Evolutionary conservation across 805 yeast genomes (phyloP), one percentile per base, ranked within the genome.

Genomic region (Schizosaccharomyces japonicus): DNA sequence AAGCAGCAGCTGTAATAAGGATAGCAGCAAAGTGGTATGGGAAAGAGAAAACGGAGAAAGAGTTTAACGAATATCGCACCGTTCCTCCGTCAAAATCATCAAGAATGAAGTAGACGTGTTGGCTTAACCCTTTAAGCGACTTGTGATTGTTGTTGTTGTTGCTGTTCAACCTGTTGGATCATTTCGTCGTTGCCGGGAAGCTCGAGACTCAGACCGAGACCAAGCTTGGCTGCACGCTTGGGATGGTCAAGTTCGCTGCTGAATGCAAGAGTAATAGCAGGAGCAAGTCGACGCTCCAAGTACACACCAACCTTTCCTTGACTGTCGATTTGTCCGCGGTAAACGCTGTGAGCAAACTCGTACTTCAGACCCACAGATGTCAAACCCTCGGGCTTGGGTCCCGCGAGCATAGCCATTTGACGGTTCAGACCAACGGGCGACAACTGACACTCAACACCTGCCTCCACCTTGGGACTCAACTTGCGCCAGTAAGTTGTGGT

Each of bases 351-450:
- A 69, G 95, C 83, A 73, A 83, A 90, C 69, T 90, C 96, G 66
- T 87, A 87, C 68, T 87, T 90, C 58, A 94, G 94, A 66, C 95
- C 98, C 50, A 87, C 62, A 51, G 95, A 80, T 56, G 98, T 85
- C 58, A 73, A 72, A 60, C 94, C 96, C 60, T 87, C 95, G 50
- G 85, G 70, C 40, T 78, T 76, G 50, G 50, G 58, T 7, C 46
- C 46, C 17, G 23, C 27, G 30, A 42, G 19, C 33, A 29, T 8
- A 21, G 46, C 56, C 30, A 53, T 56, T 25, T 58, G 51, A 42
- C 57, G 48, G 45, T 54, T 49, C 40, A 59, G 53, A 52, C 64
- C 65, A 48, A 59, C 53, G 48, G 61, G 61, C 46, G 65, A 63
- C 59, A 83, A 63, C 57, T 79, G 78, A 50, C 93, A 76, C 68